A percentile compares a stretch with the other conserved stretches of the same genome.
Evolutionary conservation across 1,139 yeast species (phyloP).

Genomic region (Debaryomyces fabryi): DNA sequence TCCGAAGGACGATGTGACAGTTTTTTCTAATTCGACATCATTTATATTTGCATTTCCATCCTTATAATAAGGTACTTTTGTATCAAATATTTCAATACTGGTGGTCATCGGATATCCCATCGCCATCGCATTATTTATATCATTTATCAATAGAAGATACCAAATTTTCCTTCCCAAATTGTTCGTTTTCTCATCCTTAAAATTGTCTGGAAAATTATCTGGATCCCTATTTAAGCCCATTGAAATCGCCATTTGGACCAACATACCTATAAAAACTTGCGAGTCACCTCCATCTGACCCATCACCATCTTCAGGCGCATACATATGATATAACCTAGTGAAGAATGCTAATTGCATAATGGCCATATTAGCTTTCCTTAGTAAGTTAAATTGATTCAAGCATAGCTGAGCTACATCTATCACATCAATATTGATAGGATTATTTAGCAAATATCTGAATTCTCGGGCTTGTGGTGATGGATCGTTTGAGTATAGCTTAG

Average conservation of each 20-base stretch:
- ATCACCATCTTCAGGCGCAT: constrained; percentile 56
- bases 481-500: constrained; percentile 24
- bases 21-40: constrained; percentile 29
- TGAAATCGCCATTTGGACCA: constrained; percentile 44
- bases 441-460: constrained; percentile 28
- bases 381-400: constrained; percentile 39
- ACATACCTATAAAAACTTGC: constrained; percentile 35
- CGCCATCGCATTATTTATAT: constrained; percentile 37
- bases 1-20: constrained; percentile 17
- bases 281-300: constrained; percentile 53
- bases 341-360: constrained; percentile 52
- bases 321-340: constrained; percentile 39
- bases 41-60: constrained; percentile 34
- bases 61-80: constrained; percentile 33
- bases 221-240: constrained; percentile 53
- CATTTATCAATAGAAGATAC: constrained; percentile 36
- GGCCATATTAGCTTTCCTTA: constrained; percentile 42
- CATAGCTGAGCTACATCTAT: constrained; percentile 42
- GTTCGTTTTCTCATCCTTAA: constrained; percentile 26
- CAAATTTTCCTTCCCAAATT: constrained; percentile 40
- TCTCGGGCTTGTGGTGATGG: constrained; percentile 26
- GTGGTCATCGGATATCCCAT: constrained; percentile 43
- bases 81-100: constrained; percentile 34
- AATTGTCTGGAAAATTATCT: constrained; percentile 24
- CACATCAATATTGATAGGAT: constrained; percentile 35